These are phyloP conservation scores for Taphrina betulina DNA, from an alignment of 1,139 yeast species.

Conservation along the genomic window DNA sequence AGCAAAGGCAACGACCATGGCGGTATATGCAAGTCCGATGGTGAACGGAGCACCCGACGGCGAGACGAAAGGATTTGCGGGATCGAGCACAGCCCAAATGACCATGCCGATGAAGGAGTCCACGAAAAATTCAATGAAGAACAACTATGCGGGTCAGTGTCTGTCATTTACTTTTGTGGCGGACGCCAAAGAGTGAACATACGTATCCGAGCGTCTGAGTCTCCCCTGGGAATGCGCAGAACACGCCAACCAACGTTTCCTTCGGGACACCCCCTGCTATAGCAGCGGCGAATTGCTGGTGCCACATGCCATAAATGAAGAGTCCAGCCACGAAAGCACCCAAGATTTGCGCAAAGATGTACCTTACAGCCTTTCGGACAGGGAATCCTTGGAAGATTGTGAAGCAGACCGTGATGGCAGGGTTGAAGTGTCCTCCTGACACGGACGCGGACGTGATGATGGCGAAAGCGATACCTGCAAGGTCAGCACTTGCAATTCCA, in stretches of 20 bases:
- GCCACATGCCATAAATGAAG: conserved; percentile 46
- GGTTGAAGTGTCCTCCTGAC: conserved; percentile 45
- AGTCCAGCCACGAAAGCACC: conserved; percentile 50
- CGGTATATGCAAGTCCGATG: conserved; percentile 27
- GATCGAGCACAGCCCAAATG: conserved; percentile 30
- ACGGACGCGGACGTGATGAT: conserved; percentile 45
- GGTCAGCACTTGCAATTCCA: no score
- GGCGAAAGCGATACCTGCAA: conserved; percentile 32
- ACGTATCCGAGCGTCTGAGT: conserved; percentile 26
- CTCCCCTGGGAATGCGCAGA: conserved; percentile 26
- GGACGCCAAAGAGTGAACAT: no score
- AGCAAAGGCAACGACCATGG: conserved; percentile 26
- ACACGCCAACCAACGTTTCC: conserved; percentile 8
- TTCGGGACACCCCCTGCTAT: conserved; percentile 7
- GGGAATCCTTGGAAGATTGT: conserved; percentile 50
- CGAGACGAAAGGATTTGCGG: conserved; percentile 33
- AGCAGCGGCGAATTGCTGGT: conserved; percentile 13
- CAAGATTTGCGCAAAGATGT: conserved; percentile 47
- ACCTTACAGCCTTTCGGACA: conserved; percentile 48
- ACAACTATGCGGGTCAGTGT: no score
- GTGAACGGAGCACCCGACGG: conserved; percentile 29
- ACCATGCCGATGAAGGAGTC: conserved; percentile 21
- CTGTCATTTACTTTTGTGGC: no score
- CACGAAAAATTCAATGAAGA: conserved; percentile 28
- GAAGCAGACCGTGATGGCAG: conserved; percentile 46